phyloP scores from a whole-genome alignment of 1,139 yeast species.

The Kodamaea sp. region DNA sequence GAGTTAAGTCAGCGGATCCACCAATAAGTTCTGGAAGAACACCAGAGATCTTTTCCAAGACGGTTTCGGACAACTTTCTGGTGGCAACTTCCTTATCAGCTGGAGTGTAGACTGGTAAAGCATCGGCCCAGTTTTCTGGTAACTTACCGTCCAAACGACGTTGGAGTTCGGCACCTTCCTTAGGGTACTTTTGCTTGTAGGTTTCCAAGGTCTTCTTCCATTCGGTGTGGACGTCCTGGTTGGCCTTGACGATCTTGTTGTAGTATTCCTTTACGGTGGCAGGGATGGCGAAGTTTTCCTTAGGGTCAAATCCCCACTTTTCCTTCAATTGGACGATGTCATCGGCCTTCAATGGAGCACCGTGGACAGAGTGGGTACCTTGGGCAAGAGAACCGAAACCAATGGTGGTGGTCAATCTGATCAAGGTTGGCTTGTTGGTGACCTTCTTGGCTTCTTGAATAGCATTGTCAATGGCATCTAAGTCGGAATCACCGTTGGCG shows the following conservation, averaged over 20 bases:
- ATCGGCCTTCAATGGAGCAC: constrained; percentile 93
- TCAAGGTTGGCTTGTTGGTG: constrained; percentile 83
- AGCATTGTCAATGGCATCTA: constrained; percentile 72
- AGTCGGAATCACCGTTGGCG: constrained; percentile 78
- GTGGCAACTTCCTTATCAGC: constrained; percentile 85
- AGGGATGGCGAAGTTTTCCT: constrained; percentile 76
- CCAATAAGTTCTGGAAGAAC: constrained; percentile 88
- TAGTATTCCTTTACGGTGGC: constrained; percentile 78
- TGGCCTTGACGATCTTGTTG: constrained; percentile 55
- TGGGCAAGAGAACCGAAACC: constrained; percentile 88
- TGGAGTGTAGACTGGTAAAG: constrained; percentile 79
- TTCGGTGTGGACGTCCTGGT: constrained; percentile 62
- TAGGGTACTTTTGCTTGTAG: constrained; percentile 74
- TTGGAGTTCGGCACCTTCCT: constrained; percentile 73
- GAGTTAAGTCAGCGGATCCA: constrained; percentile 98
- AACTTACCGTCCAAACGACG: constrained; percentile 82
- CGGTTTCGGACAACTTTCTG: constrained; percentile 91
- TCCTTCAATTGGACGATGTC: constrained; percentile 87
- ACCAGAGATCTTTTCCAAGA: constrained; percentile 63
- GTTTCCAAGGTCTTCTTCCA: constrained; percentile 70
- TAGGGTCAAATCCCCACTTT: constrained; percentile 88
- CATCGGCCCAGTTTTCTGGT: constrained; percentile 81
- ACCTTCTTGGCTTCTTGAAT: constrained; percentile 67
- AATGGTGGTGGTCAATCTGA: constrained; percentile 86
- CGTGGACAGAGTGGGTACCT: constrained; percentile 95